Evolutionary conservation across 441 rosid genomes (phyloP).

Genomic region (Croton setiger): DNA sequence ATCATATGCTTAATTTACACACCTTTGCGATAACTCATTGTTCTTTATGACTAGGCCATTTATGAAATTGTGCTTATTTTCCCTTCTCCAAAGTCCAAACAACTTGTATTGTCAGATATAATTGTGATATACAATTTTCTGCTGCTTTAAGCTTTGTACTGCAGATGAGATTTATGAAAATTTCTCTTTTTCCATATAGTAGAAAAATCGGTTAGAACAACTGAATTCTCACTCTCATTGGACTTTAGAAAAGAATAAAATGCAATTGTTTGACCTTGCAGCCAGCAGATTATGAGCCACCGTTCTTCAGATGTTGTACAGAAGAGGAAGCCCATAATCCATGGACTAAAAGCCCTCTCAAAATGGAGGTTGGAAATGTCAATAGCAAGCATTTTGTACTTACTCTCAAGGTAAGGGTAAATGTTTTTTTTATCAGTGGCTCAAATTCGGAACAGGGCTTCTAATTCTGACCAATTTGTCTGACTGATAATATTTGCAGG

Average conservation of each 20-base stretch:
- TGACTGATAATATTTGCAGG: constrained; percentile 41
- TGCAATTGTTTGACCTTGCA: constrained; percentile 30
- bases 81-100: neutral
- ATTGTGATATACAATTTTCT: neutral
- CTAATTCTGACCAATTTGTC: constrained; percentile 4
- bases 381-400: constrained; percentile 92
- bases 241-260: neutral
- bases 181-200: constrained; percentile 11
- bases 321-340: constrained; percentile 77
- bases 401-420: constrained; percentile 62
- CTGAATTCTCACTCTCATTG: neutral
- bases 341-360: constrained; percentile 89
- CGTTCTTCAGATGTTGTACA: constrained; percentile 81
- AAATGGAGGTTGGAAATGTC: constrained; percentile 95
- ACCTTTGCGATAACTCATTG: too few species aligned
- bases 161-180: constrained; percentile 1
- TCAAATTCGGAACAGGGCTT: neutral
- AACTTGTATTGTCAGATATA: neutral
- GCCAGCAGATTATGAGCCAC: constrained; percentile 96
- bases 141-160: constrained; percentile 5
- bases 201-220: neutral
- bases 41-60: too few species aligned
- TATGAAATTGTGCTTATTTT: too few species aligned
- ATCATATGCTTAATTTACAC: too few species aligned
- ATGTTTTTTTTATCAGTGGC: constrained; percentile 2